Evolutionary conservation across 2,329 filamentous ascomycete species (phyloP), one percentile per base, ranked within the genome.

Genomic region (Colletotrichum cereale): DNA sequence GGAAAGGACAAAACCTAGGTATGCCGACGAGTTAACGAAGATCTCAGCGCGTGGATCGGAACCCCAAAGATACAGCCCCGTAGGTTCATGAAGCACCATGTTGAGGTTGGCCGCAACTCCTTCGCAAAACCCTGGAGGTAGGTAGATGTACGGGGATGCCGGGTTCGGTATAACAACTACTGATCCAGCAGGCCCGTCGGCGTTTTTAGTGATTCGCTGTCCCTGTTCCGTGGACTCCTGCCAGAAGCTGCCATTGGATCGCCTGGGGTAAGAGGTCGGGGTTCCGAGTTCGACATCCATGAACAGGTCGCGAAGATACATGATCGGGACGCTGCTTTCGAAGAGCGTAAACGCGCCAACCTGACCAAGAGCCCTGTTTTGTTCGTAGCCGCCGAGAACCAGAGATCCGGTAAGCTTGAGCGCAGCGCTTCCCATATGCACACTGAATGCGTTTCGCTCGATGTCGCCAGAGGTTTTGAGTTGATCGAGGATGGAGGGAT

Each of bases 61-160:
- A 44, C 84, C 77, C 84, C 84, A 85, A 24, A 82, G 75, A 66
- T 84, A 86, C 11, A 84, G 75, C 1, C 80, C 80, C 2, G 82
- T 73, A 6, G 65, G 71, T 1, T 76, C 62, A 50, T 83, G 75
- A 66, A 78, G 83, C 0, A 71, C 79, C 16, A 85, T 80, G 2
- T 82, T 83, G 1, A 85, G 76, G 18, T 80, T 65, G 1, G 75
- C 63, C 5, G 83, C 78, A 26, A 83, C 79, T 2, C 78, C 79
- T 44, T 82, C 79, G 73, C 83, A 86, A 0, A 81, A 81, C 2
- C 77, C 78, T 14, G 77, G 72, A 0, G 82, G 82, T 2, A 85
- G 77, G 47, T 82, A 79, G 24, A 85, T 76, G 64, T 83, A 83
- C 0, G 83, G 82, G 3, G 75, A 74, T 3, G 73, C 74, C 4